These are phyloP conservation scores for Thuidium tamariscinum DNA, from an alignment of 225 moss, liverwort and hornwort species.

Conservation along the genomic window DNA sequence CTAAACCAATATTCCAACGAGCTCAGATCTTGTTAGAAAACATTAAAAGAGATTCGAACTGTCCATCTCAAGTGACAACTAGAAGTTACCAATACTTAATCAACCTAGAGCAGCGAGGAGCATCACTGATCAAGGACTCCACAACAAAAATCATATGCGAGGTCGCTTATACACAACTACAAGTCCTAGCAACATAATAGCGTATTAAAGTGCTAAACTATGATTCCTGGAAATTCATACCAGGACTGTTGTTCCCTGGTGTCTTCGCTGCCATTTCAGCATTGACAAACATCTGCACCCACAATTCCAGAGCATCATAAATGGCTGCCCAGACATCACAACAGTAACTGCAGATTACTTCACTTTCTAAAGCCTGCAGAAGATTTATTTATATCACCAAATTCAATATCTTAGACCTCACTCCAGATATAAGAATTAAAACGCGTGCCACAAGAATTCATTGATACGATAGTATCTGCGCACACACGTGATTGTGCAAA, in stretches of 20 bases:
- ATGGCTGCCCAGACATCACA: not conserved
- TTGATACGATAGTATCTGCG: not conserved
- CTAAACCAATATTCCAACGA: not conserved
- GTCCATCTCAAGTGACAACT: not conserved
- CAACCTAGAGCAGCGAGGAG: not conserved
- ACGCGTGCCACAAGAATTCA: not conserved
- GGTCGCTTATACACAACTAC: not conserved
- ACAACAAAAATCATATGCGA: not conserved
- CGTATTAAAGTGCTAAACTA: not conserved
- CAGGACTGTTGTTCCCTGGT: slow-evolving; percentile 52
- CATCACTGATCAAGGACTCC: not conserved
- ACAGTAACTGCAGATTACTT: not conserved
- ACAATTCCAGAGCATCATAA: not conserved
- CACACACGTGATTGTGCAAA: not conserved
- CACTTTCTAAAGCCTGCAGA: not conserved
- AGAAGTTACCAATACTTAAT: not conserved
- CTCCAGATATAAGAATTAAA: not conserved
- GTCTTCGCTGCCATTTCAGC: slow-evolving; percentile 54
- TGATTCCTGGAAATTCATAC: slow-evolving; percentile 17
- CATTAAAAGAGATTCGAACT: not conserved
- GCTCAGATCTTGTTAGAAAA: not conserved
- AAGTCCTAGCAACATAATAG: not conserved
- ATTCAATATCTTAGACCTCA: not conserved
- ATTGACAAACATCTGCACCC: slow-evolving; percentile 52
- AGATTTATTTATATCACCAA: not conserved